Conservation (phyloP, 495 filamentous ascomycete species). For the Bombardia bombarda region DNA sequence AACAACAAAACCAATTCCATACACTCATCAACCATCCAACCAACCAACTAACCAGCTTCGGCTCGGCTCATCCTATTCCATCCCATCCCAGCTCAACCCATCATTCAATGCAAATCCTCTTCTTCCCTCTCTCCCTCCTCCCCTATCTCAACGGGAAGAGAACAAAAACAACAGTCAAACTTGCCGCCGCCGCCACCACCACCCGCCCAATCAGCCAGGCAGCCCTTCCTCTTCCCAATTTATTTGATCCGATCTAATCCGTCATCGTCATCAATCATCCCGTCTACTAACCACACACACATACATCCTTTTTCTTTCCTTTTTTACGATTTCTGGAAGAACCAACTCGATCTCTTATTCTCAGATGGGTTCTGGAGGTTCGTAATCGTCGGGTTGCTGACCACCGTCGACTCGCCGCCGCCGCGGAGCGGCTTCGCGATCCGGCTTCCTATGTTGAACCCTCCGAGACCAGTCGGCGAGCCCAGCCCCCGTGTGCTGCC, state of each 20-base stretch:
- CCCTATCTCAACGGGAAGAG: too few relatives aligned
- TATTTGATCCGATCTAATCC: not conserved
- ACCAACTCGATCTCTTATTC: conserved; percentile 51
- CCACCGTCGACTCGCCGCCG: conserved; percentile 74
- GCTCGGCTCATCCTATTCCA: too few relatives aligned
- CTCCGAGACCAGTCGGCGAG: conserved; percentile 50
- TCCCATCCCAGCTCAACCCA: too few relatives aligned
- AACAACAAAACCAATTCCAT: too few relatives aligned
- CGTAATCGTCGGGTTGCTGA: conserved; percentile 43
- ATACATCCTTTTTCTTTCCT: not conserved
- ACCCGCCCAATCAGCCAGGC: not conserved
- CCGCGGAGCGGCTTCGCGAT: conserved; percentile 97
- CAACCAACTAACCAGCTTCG: too few relatives aligned
- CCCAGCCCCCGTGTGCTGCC: conserved; percentile 77
- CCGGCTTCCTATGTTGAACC: conserved; percentile 75
- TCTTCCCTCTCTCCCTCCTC: too few relatives aligned
- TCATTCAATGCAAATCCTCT: too few relatives aligned
- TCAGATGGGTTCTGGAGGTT: conserved; percentile 42
- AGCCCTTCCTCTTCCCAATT: not conserved
- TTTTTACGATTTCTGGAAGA: conserved; percentile 42
- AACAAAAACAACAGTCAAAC: too few relatives aligned
- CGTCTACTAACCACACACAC: not conserved
- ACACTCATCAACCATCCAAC: too few relatives aligned
- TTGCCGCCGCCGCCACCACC: too few relatives aligned
- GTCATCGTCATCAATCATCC: not conserved